Evolutionary conservation across 208 protist genomes (phyloP).

Genomic region (Crithidia bombi): DNA sequence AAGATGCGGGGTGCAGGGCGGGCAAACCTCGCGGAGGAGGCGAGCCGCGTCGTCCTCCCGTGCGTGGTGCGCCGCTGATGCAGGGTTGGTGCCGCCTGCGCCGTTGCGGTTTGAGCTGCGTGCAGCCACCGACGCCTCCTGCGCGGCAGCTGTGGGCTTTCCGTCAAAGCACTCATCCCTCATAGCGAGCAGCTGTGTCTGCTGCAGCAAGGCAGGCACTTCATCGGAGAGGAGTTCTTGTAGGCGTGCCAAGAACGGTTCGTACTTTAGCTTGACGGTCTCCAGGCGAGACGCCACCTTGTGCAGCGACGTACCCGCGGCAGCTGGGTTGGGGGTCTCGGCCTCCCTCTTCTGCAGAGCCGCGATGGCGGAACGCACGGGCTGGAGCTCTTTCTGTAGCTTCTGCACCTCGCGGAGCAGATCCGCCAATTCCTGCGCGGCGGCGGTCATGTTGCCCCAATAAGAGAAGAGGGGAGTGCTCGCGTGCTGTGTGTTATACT

Average conservation of each 20-base stretch:
- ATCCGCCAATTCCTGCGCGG: constrained; percentile 59
- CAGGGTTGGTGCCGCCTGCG: not conserved
- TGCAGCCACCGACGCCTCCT: not conserved
- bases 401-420: constrained; percentile 76
- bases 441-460: constrained; percentile 36
- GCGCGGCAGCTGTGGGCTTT: not conserved
- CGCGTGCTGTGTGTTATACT: no score
- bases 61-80: not conserved
- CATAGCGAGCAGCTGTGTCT: constrained; percentile 44
- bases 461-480: constrained; percentile 3
- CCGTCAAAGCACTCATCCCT: constrained; percentile 3
- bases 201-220: constrained; percentile 50
- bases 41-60: constrained; percentile 26
- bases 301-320: constrained; percentile 68
- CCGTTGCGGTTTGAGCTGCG: not conserved
- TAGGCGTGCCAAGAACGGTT: constrained; percentile 36
- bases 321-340: constrained; percentile 54
- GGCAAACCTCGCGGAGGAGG: constrained; percentile 59
- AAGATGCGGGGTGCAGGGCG: constrained; percentile 52
- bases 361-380: constrained; percentile 71
- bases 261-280: constrained; percentile 63
- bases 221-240: constrained; percentile 46
- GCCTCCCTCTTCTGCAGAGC: constrained; percentile 70
- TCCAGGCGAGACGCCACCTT: constrained; percentile 67
- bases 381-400: constrained; percentile 77